phyloP scores from a whole-genome alignment of 345 rosid species.

The Iberis pinnata region DNA sequence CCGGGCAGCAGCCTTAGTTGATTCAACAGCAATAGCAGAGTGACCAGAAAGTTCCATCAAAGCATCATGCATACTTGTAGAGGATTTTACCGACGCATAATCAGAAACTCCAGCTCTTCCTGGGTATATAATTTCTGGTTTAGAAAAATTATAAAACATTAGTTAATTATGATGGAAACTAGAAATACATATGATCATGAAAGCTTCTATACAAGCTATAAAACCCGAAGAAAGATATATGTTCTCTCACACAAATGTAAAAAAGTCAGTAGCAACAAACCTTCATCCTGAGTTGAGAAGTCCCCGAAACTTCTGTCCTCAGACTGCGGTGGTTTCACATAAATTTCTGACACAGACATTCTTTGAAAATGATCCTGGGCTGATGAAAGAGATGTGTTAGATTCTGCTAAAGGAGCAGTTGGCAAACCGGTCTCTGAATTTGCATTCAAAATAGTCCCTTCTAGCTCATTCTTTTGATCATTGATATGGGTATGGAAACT shows the following conservation, averaged over 20 bases:
- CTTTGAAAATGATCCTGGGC: conserved; percentile 34
- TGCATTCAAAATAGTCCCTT: conserved; percentile 37
- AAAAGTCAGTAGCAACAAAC: conserved; percentile 29
- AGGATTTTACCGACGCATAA: conserved; percentile 19
- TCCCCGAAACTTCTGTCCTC: conserved; percentile 30
- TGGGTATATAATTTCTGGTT: conserved; percentile 46
- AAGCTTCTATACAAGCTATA: neutral
- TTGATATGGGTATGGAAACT: conserved; percentile 17
- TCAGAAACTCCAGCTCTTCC: conserved; percentile 38
- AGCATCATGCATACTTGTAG: conserved; percentile 29
- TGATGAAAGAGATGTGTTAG: conserved; percentile 27
- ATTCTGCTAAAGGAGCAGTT: conserved; percentile 30
- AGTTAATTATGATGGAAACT: conserved; percentile 12
- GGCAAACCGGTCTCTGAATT: conserved; percentile 33
- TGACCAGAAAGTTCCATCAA: conserved; percentile 24
- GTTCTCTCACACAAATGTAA: conserved; percentile 1
- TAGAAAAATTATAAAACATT: neutral
- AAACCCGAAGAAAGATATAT: neutral
- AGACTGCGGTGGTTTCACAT: conserved; percentile 28
- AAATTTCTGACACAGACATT: conserved; percentile 39
- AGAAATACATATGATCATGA: neutral
- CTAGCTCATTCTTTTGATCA: conserved; percentile 31
- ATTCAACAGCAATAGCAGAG: conserved; percentile 32
- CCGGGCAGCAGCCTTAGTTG: conserved; percentile 23
- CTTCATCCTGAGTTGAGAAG: conserved; percentile 41